Evolutionary conservation across 305 asterid genomes (phyloP), one percentile per base, ranked within the genome.

Genomic region (Fraxinus ornus): DNA sequence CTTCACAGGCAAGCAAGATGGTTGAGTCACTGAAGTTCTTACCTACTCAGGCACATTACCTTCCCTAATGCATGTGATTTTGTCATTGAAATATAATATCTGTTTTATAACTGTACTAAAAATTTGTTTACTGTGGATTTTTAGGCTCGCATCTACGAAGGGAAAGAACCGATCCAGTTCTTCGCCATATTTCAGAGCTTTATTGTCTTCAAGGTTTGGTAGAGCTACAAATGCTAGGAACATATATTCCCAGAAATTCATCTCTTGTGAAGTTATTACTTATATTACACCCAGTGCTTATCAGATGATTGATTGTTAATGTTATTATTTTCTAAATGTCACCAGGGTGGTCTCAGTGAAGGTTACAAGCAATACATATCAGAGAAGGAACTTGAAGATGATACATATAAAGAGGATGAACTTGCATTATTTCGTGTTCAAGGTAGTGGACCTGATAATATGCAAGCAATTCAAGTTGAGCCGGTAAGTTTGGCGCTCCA

Each of bases 381-480:
- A 35, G 92, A 89, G 85, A 93, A 94, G 82, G 98, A 88, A 87
- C 88, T 93, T 78, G 81, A 89, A 24, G 97, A 97, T 80, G 94
- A 95, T 84, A 97, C 98, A 70, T 97, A 94, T 83, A n/a, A 86
- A 57, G 94, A 88, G 77, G 97, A 95, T 71, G 98, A 94, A 78
- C 89, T 97, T 84, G 98, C 98, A 60, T 78, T 97, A 80, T 97
- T 97, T 87, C 93, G 98, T 62, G 89, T 95, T 87, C 99, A 97
- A 89, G 99, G 99, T 80, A 92, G 91, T 35, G 99, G 99, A 75
- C 99, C 99, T 35, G 99, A 97, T 36, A 93, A 95, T 90, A 97
- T 97, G 99, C 99, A 97, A 87, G 92, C 98, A 80, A 94, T 97
- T 88, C 98, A 97, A 95, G 98, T 97, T 87, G 98, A 93, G 84